Evolutionary conservation across 148 eudicot genomes (phyloP).

Genomic region (Nepenthes mirabilis): DNA sequence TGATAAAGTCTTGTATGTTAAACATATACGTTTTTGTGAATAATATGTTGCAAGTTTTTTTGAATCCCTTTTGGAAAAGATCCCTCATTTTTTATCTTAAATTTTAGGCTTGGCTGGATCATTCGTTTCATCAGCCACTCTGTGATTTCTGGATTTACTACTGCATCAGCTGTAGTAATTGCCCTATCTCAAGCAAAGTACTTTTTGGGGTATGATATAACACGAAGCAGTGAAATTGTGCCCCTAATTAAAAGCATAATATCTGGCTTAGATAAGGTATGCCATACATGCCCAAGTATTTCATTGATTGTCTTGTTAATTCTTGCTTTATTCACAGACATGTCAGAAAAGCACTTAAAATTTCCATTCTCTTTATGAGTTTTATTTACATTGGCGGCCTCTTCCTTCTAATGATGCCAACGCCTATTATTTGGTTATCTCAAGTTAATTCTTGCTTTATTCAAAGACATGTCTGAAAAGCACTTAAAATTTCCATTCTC

Average conservation of each 20-base stretch:
- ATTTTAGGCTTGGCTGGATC: slow-evolving; percentile 87
- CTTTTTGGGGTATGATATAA: slow-evolving; percentile 79
- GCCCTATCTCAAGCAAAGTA: slow-evolving; percentile 95
- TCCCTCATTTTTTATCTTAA: slow-evolving; percentile 1
- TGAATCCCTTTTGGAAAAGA: background rate
- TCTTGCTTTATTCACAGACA: no score
- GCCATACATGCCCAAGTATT: slow-evolving; percentile 1
- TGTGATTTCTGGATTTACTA: slow-evolving; percentile 98
- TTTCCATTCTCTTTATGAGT: no score
- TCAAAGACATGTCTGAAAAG: no score
- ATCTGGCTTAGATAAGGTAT: slow-evolving; percentile 67
- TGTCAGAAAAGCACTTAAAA: no score
- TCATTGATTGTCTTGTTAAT: background rate
- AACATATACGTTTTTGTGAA: background rate
- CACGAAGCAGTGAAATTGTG: slow-evolving; percentile 72
- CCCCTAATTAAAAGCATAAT: slow-evolving; percentile 75
- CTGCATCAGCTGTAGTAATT: slow-evolving; percentile 92
- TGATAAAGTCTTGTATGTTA: background rate
- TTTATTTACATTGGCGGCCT: no score
- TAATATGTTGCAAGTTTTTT: background rate
- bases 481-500: no score
- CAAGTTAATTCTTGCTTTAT: background rate
- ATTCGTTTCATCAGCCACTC: slow-evolving; percentile 98
- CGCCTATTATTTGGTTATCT: background rate
- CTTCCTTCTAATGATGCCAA: no score